Conservation (phyloP, 169 alveolate species). For the Babesia sp. region DNA sequence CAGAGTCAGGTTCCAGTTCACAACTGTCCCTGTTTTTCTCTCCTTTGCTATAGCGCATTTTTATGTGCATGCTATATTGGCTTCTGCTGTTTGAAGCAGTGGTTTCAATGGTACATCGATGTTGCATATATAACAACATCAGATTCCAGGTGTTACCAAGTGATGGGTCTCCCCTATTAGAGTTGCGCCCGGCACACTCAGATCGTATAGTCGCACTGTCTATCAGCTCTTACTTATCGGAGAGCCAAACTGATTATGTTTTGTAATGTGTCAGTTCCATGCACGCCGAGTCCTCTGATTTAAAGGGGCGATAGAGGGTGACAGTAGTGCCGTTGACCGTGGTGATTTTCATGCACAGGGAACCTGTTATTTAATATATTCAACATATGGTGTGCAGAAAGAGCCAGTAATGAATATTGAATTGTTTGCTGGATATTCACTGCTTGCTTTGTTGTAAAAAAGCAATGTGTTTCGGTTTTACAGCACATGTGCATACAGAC, state of each 20-base stretch:
- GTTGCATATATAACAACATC: background rate
- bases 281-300: background rate
- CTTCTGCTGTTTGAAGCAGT: background rate
- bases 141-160: too few relatives aligned
- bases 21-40: background rate
- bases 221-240: background rate
- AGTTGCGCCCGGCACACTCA: background rate
- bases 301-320: background rate
- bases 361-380: background rate
- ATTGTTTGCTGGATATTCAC: too few relatives aligned
- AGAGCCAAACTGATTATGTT: background rate
- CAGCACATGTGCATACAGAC: background rate
- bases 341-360: background rate
- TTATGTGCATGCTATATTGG: background rate
- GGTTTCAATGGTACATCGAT: background rate
- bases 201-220: background rate
- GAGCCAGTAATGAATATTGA: too few relatives aligned
- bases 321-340: background rate
- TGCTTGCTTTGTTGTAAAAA: too few relatives aligned
- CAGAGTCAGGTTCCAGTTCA: slow-evolving; percentile 23
- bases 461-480: background rate
- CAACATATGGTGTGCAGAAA: too few relatives aligned
- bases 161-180: too few relatives aligned
- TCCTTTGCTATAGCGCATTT: background rate
- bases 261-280: background rate